Evolutionary conservation across 2,329 filamentous ascomycete species (phyloP).

Genomic region (Hymenoscyphus repandus): DNA sequence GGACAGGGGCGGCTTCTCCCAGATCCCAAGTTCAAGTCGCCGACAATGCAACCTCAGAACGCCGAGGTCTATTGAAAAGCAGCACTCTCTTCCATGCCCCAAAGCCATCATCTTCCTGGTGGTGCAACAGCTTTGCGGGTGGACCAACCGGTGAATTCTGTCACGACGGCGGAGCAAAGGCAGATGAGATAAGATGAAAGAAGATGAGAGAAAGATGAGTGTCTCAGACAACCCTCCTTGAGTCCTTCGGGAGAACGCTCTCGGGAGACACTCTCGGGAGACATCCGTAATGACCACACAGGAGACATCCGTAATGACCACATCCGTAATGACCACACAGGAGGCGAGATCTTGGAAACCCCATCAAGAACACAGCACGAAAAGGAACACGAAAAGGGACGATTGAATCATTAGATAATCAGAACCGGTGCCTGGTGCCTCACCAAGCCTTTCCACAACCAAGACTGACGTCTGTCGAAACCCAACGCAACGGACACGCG

Average conservation of each 20-base stretch:
- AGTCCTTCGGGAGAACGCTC: not conserved
- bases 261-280: not conserved
- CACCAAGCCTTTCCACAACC: not conserved
- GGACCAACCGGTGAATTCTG: conserved; percentile 1
- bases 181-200: not conserved
- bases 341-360: no score
- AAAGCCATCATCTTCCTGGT: no score
- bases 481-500: not conserved
- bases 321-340: no score
- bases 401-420: not conserved
- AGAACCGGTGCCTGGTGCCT: not conserved
- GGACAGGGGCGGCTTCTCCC: not conserved
- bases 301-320: no score
- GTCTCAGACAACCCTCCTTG: not conserved
- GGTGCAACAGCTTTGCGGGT: no score
- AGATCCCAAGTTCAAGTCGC: not conserved
- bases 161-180: conserved; percentile 1
- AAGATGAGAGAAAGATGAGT: not conserved
- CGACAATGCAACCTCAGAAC: not conserved
- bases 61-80: not conserved
- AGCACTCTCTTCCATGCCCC: not conserved
- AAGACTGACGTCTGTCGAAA: not conserved
- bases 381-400: no score
- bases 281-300: no score
- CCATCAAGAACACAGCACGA: no score